A percentile compares a stretch with the other conserved stretches of the same genome.
Evolutionary conservation across 2,329 filamentous ascomycete species (phyloP).

Genomic region (Trichophaea hybrida): DNA sequence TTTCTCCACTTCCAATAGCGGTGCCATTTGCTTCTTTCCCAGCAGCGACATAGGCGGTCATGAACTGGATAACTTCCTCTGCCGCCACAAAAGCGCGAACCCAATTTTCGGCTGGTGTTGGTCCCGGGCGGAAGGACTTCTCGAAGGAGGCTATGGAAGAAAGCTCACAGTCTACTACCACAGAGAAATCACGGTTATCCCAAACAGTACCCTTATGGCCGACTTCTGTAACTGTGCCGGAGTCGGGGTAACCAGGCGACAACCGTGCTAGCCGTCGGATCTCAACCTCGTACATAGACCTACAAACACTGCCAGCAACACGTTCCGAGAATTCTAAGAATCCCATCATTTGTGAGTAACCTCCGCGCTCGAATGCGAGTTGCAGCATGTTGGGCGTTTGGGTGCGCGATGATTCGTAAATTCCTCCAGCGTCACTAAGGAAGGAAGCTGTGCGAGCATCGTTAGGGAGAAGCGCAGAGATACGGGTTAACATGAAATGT

Average conservation of each 20-base stretch:
- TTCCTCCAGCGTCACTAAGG: slow-evolving; percentile 18
- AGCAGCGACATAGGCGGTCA: slow-evolving; percentile 2
- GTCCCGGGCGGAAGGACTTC: slow-evolving; percentile 11
- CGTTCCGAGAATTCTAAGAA: slow-evolving; percentile 26
- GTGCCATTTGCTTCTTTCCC: neutral
- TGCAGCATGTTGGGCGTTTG: slow-evolving; percentile 27
- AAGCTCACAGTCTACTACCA: slow-evolving; percentile 18
- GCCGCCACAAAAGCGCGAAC: slow-evolving; percentile 16
- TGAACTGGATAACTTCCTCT: slow-evolving; percentile 10
- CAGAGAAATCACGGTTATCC: slow-evolving; percentile 23
- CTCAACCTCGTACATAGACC: slow-evolving; percentile 26
- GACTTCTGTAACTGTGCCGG: neutral
- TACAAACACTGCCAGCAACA: slow-evolving; percentile 24
- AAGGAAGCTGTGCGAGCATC: slow-evolving; percentile 11
- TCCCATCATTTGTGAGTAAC: slow-evolving; percentile 27
- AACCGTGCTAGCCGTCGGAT: slow-evolving; percentile 23
- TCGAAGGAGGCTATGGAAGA: slow-evolving; percentile 10
- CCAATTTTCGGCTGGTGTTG: slow-evolving; percentile 20
- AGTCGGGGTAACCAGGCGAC: neutral
- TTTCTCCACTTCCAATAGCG: neutral
- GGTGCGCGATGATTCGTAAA: slow-evolving; percentile 24
- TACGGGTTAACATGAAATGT: slow-evolving; percentile 31
- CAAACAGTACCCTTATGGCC: slow-evolving; percentile 9
- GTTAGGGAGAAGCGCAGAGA: slow-evolving; percentile 32
- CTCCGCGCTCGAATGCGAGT: slow-evolving; percentile 24